Evolutionary conservation across 1,284 basidiomycete species (phyloP), one percentile per base, ranked within the genome.

Genomic region (Ustilago hordei): DNA sequence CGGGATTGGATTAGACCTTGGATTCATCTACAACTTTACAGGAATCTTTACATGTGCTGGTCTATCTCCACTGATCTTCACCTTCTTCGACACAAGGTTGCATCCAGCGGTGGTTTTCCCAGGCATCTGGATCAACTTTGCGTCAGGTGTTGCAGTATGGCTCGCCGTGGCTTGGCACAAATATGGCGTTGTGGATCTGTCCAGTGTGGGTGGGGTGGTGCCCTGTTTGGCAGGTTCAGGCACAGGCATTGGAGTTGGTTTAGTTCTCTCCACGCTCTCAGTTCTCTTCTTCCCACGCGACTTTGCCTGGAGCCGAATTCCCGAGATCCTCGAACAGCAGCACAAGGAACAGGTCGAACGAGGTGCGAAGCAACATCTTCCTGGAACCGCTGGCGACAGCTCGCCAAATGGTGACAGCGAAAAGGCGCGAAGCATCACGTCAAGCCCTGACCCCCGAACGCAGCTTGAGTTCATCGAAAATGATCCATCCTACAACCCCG

Each of bases 51-150:
- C 79, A 1, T 66, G 76, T 8, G 79, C 80, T 1, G 77, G 75
- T 31, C 61, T 83, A 0, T 65, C 71, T 15, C 83, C 73, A 36
- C 65, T 79, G 32, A 71, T 73, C 53, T 85, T 81, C 36, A 83
- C 68, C 43, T 84, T 83, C 64, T 85, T 83, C 61, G 76, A 71
- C 48, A 76, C 77, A 1, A 65, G 83, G 4, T 72, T 81, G 28
- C 80, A 82, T 32, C 71, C 69, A 2, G 58, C 69, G 17, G 78
- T 77, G 12, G 81, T 82, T 3, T 83, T 76, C 38, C 73, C 82
- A 9, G 80, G 81, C 11, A 81, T 85, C 57, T 85, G 77, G 81
- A 64, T 85, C 74, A 79, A 79, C 52, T 83, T 86, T 53, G 55
- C 48, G 13, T 76, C 75, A 2, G 80, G 79, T 6, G 74, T 86